These are phyloP conservation scores for Boletus rubescentipes DNA, from an alignment of 768 basidiomycete genomes.

Conservation along the genomic window DNA sequence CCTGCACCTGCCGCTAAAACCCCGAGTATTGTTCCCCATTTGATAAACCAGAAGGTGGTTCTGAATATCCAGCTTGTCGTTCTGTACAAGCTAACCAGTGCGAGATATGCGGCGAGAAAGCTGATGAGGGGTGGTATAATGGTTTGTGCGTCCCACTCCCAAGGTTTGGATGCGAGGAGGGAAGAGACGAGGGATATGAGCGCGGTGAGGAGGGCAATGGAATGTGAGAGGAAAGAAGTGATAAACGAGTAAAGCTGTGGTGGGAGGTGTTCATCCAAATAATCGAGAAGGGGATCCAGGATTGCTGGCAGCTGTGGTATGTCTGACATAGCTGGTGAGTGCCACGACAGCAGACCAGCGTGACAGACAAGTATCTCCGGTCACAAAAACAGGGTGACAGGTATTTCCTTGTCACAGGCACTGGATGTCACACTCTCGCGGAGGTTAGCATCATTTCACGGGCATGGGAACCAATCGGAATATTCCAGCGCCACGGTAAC, in stretches of 20 bases:
- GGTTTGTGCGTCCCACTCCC: slow-evolving; percentile 65
- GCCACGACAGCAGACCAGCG: slow-evolving; percentile 21
- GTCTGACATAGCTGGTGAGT: slow-evolving; percentile 27
- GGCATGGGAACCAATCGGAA: slow-evolving; percentile 28
- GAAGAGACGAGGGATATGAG: slow-evolving; percentile 47
- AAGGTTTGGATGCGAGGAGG: slow-evolving; percentile 49
- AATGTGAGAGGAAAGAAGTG: slow-evolving; percentile 50
- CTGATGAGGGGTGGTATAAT: slow-evolving; percentile 74
- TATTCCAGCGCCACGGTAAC: slow-evolving; percentile 13
- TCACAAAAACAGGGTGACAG: slow-evolving; percentile 15
- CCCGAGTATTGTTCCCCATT: slow-evolving; percentile 70
- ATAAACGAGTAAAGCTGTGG: slow-evolving; percentile 52
- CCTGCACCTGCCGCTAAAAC: slow-evolving; percentile 52
- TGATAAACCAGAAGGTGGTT: slow-evolving; percentile 64
- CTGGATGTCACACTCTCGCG: slow-evolving; percentile 8
- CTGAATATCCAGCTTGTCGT: slow-evolving; percentile 76
- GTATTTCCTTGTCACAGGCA: slow-evolving; percentile 16
- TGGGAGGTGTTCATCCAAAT: slow-evolving; percentile 55
- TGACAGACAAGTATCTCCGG: slow-evolving; percentile 14
- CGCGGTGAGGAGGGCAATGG: slow-evolving; percentile 49
- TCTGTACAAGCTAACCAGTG: slow-evolving; percentile 73
- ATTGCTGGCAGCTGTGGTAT: slow-evolving; percentile 42
- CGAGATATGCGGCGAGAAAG: slow-evolving; percentile 70
- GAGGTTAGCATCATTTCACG: slow-evolving; percentile 9
- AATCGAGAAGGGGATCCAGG: slow-evolving; percentile 54